Evolutionary conservation across 495 filamentous ascomycete species (phyloP), one percentile per base, ranked within the genome.

Genomic region (Xylaria bambusicola): DNA sequence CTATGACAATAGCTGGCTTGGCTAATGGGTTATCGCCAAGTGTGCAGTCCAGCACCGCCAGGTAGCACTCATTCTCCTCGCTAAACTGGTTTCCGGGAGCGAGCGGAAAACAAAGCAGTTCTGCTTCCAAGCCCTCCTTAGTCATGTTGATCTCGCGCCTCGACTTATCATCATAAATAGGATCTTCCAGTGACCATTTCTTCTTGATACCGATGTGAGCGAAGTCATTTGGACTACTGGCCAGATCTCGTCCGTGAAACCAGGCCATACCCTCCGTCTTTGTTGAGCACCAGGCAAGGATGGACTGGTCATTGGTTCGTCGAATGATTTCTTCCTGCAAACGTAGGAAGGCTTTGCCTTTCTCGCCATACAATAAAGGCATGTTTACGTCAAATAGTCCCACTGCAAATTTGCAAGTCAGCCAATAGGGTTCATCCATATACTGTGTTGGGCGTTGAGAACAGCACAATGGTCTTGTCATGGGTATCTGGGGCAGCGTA

Each of bases 371-470:
- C 24, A 71, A 47, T 5, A 72, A 61, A 0, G 72, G 69, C 63
- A 75, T 69, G 48, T 66, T 60, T 47, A 73, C 51, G 51, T 71
- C 63, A 13, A 75, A 75, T 1, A 73, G 47, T 1, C 71, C 71
- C 12, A 75, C n/a, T 10, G 41, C 21, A 10, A 10, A 71, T 36
- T 71, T 9, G 6, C 2, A 18, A n/a, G 38, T 54, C 17, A 31
- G 38, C 36, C 4, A 53, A 53, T 1, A 1, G 15, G 33, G 9
- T 29, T 26, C 29, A 44, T 29, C 15, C 1, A 1, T 1, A 3
- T 18, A 2, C 10, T n/a, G 10, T 20, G 6, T 8, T 50, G 27
- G 5, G 31, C n/a, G 13, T 23, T 8, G 33, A 8, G 15, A 26
- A n/a, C 15, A 35, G 1, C 2, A 52, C 18, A 24, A 54, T 2